Base-by-base conservation (phyloP, 208 protist species). In the Leishmania gerbilli region DNA sequence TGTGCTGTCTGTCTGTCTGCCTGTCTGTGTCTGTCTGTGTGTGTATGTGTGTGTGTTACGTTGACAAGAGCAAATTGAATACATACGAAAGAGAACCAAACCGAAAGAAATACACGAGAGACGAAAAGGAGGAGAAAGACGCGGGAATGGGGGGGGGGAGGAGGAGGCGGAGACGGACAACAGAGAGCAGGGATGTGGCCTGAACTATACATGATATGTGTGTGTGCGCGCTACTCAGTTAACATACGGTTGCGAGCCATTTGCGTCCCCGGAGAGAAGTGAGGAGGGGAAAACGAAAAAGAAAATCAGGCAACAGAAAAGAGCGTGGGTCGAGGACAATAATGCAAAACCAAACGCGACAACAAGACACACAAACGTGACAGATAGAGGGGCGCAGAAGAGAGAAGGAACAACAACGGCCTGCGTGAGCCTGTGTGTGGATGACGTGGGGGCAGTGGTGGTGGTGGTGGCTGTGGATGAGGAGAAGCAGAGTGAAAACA, bases 341-440 rank as follows among this genome's bases (percentile, higher is more conserved):
- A 5, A 71, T 31, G 40, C 34, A 47, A 71, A 49, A 71, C 17
- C 67, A 31, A 71, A 49, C 65, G 15, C 62, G 31, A 40, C 62
- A 71, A 71, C 13, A 83, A 56, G 80, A 67, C 19, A 27, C 65
- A 78, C 42, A 84, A 88, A 87, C 79, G 79, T 49, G 79, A 56
- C 19, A 53, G 31, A 51, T 2, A 58, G 72, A 40, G 49, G 27
- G 72, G 27, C 0, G 24, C 53, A 21, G 45, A 34, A 53, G 65
- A n/a, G 45, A 1, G 11, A 74, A 34, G 40, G 24, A 49, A 53
- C 24, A 74, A 31, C 37, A 58, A 6, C 65, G 37, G 58, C 78
- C 21, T 58, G 75, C 74, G 64, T 40, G 76, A 45, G 81, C 76
- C 65, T 72, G 49, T 71, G 49, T 74, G 40, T 42, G 71, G 27